Evolutionary conservation across 768 basidiomycete genomes (phyloP).

Genomic region (Naganishia onofrii): DNA sequence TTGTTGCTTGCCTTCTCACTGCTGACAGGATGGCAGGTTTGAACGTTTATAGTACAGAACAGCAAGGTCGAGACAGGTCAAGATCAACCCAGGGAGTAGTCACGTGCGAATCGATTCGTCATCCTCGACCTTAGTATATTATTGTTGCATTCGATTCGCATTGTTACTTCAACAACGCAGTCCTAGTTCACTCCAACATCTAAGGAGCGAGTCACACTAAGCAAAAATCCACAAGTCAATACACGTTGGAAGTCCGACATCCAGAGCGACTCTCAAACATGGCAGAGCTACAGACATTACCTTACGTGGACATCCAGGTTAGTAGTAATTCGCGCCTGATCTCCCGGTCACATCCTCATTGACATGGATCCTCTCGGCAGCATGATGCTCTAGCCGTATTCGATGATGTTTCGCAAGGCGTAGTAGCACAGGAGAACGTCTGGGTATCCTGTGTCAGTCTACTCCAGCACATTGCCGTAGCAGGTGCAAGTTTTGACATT

Average conservation of each 20-base stretch:
- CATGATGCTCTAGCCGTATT: constrained; percentile 63
- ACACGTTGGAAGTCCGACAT: background rate
- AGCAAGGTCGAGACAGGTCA: too few species aligned
- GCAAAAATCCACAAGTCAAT: too few species aligned
- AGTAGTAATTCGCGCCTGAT: constrained; percentile 4
- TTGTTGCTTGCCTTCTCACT: too few species aligned
- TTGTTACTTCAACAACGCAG: too few species aligned
- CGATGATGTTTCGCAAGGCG: constrained; percentile 63
- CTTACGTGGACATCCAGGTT: constrained; percentile 51
- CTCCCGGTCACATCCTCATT: background rate
- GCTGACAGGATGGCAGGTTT: too few species aligned
- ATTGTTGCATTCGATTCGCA: too few species aligned
- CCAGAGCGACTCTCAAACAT: background rate
- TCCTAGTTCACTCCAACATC: too few species aligned
- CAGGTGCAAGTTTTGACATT: background rate
- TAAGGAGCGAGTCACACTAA: too few species aligned
- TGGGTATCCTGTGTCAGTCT: constrained; percentile 66
- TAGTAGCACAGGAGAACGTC: constrained; percentile 62
- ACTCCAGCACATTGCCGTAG: background rate
- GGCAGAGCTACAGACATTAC: constrained; percentile 31
- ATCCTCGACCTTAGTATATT: too few species aligned
- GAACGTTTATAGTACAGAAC: too few species aligned
- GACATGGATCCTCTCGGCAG: constrained; percentile 63
- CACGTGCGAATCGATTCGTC: constrained; percentile 6
- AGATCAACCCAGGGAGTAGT: background rate